Evolutionary conservation across 1,284 basidiomycete species (phyloP).

Genomic region (Schizopora paradoxa): DNA sequence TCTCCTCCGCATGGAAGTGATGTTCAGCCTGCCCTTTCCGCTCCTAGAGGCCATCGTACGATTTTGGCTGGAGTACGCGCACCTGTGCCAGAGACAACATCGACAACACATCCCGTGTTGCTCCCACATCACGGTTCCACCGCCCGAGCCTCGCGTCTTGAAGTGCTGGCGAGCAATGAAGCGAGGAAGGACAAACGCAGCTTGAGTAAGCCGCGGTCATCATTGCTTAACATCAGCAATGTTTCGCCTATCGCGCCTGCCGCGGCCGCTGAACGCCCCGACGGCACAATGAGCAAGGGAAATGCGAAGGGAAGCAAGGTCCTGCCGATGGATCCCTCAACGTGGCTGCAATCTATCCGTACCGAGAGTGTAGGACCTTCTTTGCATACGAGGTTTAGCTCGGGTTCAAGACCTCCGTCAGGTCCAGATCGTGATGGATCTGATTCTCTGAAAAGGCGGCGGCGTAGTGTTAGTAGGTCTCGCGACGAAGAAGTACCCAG

Average conservation of each 20-base stretch:
- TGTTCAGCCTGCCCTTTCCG: slow-evolving; percentile 45
- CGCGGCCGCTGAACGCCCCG: slow-evolving; percentile 25
- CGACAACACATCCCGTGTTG: slow-evolving; percentile 30
- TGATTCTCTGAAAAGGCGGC: slow-evolving; percentile 10
- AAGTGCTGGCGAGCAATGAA: slow-evolving; percentile 3
- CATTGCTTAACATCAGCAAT: slow-evolving; percentile 19
- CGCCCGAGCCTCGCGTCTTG: slow-evolving; percentile 26
- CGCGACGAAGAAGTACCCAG: slow-evolving; percentile 35
- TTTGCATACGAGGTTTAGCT: slow-evolving; percentile 34
- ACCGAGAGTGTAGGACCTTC: slow-evolving; percentile 40
- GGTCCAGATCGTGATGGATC: slow-evolving; percentile 22
- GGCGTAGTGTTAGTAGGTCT: slow-evolving; percentile 41
- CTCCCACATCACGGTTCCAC: slow-evolving; percentile 32
- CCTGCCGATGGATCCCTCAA: slow-evolving; percentile 53
- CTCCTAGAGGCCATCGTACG: slow-evolving; percentile 57
- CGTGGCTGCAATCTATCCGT: slow-evolving; percentile 66
- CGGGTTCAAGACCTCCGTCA: slow-evolving; percentile 30
- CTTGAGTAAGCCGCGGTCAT: slow-evolving; percentile 7
- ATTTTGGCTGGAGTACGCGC: slow-evolving; percentile 69
- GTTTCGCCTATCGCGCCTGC: slow-evolving; percentile 14
- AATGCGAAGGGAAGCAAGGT: slow-evolving; percentile 43
- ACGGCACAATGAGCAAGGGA: slow-evolving; percentile 56
- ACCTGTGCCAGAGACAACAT: slow-evolving; percentile 36
- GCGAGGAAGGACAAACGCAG: slow-evolving; percentile 13
- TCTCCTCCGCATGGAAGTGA: slow-evolving; percentile 37